phyloP scores from a whole-genome alignment of 1,139 yeast genomes.

The Geotrichum klebahnii region DNA sequence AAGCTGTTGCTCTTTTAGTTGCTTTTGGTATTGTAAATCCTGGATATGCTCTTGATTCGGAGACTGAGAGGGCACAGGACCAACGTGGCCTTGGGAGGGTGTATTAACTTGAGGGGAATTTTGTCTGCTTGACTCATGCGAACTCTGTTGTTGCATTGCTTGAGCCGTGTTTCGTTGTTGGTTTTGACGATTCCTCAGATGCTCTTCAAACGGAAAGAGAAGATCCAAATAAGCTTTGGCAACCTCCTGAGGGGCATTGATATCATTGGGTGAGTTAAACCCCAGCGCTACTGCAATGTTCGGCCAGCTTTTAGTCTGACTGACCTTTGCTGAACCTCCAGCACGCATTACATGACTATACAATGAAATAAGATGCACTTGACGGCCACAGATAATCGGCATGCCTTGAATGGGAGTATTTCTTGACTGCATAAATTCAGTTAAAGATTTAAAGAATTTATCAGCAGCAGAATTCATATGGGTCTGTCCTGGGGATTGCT shows the following conservation, averaged over 20 bases:
- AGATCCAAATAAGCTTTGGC: constrained; percentile 56
- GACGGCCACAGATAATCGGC: constrained; percentile 61
- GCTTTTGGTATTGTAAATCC: constrained; percentile 14
- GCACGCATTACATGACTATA: constrained; percentile 66
- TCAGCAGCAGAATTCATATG: constrained; percentile 43
- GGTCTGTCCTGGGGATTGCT: not conserved
- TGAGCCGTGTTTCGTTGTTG: constrained; percentile 28
- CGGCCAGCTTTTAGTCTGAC: constrained; percentile 50
- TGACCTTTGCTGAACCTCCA: constrained; percentile 66
- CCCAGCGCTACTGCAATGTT: constrained; percentile 43
- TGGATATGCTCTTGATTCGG: constrained; percentile 4
- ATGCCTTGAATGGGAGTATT: constrained; percentile 67
- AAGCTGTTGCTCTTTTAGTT: constrained; percentile 10
- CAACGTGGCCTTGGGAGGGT: not conserved
- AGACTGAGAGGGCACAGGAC: not conserved
- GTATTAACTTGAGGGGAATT: not conserved
- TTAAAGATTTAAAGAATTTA: constrained; percentile 54
- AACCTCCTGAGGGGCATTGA: constrained; percentile 51
- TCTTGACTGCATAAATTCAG: constrained; percentile 69
- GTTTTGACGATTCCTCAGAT: constrained; percentile 40
- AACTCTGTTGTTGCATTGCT: constrained; percentile 25
- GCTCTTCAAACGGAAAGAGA: constrained; percentile 72
- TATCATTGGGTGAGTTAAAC: constrained; percentile 41
- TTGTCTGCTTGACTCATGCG: constrained; percentile 3
- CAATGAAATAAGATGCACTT: constrained; percentile 63